phyloP scores from a whole-genome alignment of 176 grass and related monocot genomes.

The Phragmites australis region DNA sequence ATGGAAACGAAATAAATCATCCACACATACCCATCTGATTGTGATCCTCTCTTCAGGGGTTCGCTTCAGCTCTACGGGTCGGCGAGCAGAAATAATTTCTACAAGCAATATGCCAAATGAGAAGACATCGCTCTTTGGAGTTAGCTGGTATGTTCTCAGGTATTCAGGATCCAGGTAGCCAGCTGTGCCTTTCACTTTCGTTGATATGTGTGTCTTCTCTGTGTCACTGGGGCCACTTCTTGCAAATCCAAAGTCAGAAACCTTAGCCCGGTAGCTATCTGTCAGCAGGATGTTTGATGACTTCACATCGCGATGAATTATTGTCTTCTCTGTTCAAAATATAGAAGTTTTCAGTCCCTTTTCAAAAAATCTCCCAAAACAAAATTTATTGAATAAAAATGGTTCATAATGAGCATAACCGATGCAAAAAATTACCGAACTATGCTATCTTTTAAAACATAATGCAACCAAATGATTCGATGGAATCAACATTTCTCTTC shows the following conservation, averaged over 20 bases:
- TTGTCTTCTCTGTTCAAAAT: slow-evolving; percentile 82
- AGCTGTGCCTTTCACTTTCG: slow-evolving; percentile 97
- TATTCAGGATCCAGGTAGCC: slow-evolving; percentile 98
- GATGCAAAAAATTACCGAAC: neutral
- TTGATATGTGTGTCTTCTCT: slow-evolving; percentile 95
- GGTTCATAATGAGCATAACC: neutral
- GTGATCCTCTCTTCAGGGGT: slow-evolving; percentile 80
- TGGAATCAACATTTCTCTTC: neutral
- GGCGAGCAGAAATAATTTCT: slow-evolving; percentile 85
- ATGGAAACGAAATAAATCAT: neutral
- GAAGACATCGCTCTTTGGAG: slow-evolving; percentile 97
- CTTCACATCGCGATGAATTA: slow-evolving; percentile 99
- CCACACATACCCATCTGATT: slow-evolving; percentile 87
- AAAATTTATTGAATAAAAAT: neutral
- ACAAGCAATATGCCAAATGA: slow-evolving; percentile 97
- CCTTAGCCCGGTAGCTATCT: slow-evolving; percentile 88
- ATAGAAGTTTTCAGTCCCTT: slow-evolving; percentile 24
- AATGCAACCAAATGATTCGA: neutral
- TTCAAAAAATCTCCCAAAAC: neutral
- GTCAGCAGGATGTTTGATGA: slow-evolving; percentile 98
- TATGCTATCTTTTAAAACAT: neutral
- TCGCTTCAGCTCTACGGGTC: slow-evolving; percentile 86
- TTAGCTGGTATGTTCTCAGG: slow-evolving; percentile 87
- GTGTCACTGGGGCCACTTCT: slow-evolving; percentile 81
- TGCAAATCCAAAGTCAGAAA: slow-evolving; percentile 94